Conservation (phyloP, 306 rosid genomes). For the Trifolium fragiferum region DNA sequence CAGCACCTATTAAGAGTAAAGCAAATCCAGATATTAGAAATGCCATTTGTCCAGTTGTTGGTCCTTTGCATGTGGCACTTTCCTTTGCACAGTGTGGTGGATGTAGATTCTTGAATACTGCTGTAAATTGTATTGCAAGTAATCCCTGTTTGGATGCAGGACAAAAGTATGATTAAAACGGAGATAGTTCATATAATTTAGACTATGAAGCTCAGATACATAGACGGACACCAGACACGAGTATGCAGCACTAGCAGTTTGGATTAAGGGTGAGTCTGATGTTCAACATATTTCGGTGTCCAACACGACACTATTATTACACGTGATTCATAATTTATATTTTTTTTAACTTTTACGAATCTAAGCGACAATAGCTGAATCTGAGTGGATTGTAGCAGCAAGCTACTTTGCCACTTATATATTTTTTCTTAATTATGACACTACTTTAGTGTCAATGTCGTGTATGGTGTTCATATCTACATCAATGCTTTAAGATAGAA, state of each 20-base stretch:
- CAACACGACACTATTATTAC: not conserved
- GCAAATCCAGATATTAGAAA: conserved; percentile 65
- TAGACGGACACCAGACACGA: not conserved
- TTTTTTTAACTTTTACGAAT: not conserved
- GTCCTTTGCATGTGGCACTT: conserved; percentile 59
- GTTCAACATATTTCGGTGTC: not conserved
- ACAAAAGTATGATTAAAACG: not conserved
- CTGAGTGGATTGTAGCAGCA: not conserved
- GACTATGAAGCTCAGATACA: not conserved
- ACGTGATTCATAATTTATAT: not conserved
- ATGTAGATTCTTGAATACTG: conserved; percentile 68
- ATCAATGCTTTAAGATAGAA: no score
- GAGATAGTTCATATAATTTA: not conserved
- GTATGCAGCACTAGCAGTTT: not conserved
- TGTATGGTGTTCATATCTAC: no score
- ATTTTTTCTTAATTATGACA: no score
- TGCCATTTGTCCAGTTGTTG: conserved; percentile 70
- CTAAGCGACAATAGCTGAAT: not conserved
- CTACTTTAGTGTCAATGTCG: no score
- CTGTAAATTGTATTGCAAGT: conserved; percentile 72
- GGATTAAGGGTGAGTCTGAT: not conserved
- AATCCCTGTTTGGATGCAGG: conserved; percentile 62
- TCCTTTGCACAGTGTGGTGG: conserved; percentile 66
- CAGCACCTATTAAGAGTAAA: conserved; percentile 70
- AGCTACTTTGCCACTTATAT: not conserved